phyloP scores from a whole-genome alignment of 805 yeast genomes.

The Wickerhamomyces queroliae region DNA sequence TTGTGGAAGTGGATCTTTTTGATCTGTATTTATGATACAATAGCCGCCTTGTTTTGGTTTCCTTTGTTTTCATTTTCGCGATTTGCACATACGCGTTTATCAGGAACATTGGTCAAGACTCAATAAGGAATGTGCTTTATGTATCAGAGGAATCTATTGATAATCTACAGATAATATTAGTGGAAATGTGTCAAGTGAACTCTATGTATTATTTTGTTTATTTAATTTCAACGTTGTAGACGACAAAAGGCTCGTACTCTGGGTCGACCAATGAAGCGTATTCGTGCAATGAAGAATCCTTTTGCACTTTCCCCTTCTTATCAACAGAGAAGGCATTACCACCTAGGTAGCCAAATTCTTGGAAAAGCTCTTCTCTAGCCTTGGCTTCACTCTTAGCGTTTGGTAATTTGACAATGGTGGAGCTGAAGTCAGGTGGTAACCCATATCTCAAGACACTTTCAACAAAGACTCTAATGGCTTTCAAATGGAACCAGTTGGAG shows the following conservation, averaged over 20 bases:
- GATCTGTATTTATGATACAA: no score
- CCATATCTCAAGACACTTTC: conserved; percentile 96
- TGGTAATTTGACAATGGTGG: conserved; percentile 41
- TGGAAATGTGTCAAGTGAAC: no score
- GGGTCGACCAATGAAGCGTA: conserved; percentile 90
- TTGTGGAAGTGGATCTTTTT: no score
- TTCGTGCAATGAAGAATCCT: conserved; percentile 67
- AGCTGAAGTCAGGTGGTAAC: conserved; percentile 84
- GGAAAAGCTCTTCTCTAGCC: conserved; percentile 65
- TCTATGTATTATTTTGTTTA: conserved; percentile 15
- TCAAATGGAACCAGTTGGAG: conserved; percentile 86
- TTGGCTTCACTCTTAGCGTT: conserved; percentile 36
- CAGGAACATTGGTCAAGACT: no score
- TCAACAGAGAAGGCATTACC: conserved; percentile 80
- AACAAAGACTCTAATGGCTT: conserved; percentile 80
- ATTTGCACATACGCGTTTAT: no score
- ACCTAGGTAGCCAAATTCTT: conserved; percentile 82
- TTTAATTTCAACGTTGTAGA: conserved; percentile 52
- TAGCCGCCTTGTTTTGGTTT: no score
- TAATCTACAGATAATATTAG: no score
- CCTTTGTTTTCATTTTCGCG: no score
- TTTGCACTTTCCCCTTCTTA: conserved; percentile 57
- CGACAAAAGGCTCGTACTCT: conserved; percentile 94
- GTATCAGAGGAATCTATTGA: no score
- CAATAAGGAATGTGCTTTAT: no score